These are phyloP conservation scores for Cercospora brassicicola DNA, from an alignment of 2,329 filamentous ascomycete species.

Conservation along the genomic window DNA sequence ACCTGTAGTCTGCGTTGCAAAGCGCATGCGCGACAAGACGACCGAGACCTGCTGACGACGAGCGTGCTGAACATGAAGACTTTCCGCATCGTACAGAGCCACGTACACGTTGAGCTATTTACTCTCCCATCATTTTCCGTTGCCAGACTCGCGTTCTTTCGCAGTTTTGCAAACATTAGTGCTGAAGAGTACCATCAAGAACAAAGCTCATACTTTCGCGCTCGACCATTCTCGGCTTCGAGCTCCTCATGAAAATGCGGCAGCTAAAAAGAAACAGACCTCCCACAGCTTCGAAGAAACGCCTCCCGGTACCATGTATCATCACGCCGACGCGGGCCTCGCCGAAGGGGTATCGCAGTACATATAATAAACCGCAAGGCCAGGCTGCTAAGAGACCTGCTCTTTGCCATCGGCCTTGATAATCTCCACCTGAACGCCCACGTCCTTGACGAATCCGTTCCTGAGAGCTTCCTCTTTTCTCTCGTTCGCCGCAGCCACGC, in stretches of 20 bases:
- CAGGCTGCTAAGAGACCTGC: constrained; percentile 28
- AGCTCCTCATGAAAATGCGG: neutral
- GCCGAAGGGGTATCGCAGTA: constrained; percentile 22
- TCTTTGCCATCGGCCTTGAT: constrained; percentile 26
- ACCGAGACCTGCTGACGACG: neutral
- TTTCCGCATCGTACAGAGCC: constrained; percentile 18
- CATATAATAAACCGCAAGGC: constrained; percentile 3
- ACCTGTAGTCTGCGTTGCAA: neutral
- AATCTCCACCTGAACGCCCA: constrained; percentile 37
- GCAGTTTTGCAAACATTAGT: constrained; percentile 11
- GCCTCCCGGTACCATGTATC: constrained; percentile 16
- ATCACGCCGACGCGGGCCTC: constrained; percentile 13
- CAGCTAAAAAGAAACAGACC: constrained; percentile 15
- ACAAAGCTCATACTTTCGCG: constrained; percentile 8
- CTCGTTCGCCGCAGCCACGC: constrained; percentile 29
- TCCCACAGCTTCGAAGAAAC: constrained; percentile 16
- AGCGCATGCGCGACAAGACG: neutral
- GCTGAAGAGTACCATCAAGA: constrained; percentile 9
- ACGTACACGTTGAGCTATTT: constrained; percentile 11
- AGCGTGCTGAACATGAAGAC: constrained; percentile 4
- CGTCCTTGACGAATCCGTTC: constrained; percentile 32
- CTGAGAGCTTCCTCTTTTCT: constrained; percentile 28
- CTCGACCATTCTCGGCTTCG: neutral
- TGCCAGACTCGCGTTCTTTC: constrained; percentile 23
- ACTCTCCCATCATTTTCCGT: constrained; percentile 20